Conservation (phyloP, 2,329 filamentous ascomycete genomes). For the Rutstroemia sp. region DNA sequence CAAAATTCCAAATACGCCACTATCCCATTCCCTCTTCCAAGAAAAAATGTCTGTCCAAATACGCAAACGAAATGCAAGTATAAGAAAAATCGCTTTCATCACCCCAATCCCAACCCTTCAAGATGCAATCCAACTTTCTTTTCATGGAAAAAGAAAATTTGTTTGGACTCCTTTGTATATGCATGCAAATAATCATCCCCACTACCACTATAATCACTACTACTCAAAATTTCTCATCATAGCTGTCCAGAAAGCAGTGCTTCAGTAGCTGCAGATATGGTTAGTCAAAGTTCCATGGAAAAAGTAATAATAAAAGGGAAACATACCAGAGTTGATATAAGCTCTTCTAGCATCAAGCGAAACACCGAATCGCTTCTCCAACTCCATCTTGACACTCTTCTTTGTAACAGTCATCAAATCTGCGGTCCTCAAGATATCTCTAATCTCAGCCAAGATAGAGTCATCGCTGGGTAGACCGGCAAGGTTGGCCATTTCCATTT, state of each 20-base stretch:
- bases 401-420: slow-evolving; percentile 98
- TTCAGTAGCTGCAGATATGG: slow-evolving; percentile 54
- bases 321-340: slow-evolving; percentile 89
- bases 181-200: too few species aligned
- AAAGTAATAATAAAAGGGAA: not conserved
- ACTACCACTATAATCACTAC: too few species aligned
- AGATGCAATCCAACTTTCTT: too few species aligned
- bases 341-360: slow-evolving; percentile 79
- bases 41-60: too few species aligned
- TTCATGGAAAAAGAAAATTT: too few species aligned
- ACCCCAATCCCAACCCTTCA: too few species aligned
- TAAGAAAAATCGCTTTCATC: too few species aligned
- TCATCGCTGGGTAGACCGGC: slow-evolving; percentile 76
- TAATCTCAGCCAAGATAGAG: slow-evolving; percentile 83
- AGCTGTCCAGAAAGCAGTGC: slow-evolving; percentile 71
- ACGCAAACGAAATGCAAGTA: too few species aligned
- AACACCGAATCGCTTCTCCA: slow-evolving; percentile 85
- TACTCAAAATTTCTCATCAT: slow-evolving; percentile 29
- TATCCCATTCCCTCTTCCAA: too few species aligned
- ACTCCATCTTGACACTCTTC: slow-evolving; percentile 92
- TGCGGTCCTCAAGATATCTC: slow-evolving; percentile 83
- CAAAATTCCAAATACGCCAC: too few species aligned
- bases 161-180: too few species aligned
- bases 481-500: slow-evolving; percentile 69
- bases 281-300: not conserved